A percentile compares a stretch with the other conserved stretches of the same genome.
phyloP scores from a whole-genome alignment of 2,329 filamentous ascomycete species.

The Botrytis byssoidea region DNA sequence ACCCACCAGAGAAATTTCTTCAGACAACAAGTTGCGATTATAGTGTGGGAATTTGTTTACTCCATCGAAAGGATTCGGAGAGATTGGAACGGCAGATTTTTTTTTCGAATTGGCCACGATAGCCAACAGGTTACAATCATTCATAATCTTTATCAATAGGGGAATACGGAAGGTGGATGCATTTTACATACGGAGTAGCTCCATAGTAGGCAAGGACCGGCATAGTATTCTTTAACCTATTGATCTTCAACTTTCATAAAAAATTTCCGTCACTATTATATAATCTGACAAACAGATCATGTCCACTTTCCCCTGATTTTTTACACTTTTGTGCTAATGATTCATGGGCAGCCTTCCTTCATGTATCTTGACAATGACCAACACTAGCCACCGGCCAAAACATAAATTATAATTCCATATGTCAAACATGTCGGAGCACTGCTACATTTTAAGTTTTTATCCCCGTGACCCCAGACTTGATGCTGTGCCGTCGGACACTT shows the following conservation, averaged over 20 bases:
- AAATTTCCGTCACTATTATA: background rate
- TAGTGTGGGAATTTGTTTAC: background rate
- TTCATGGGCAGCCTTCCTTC: background rate
- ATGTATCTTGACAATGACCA: background rate
- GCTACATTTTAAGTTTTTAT: background rate
- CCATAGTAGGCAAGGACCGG: background rate
- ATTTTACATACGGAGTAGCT: background rate
- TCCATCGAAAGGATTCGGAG: background rate
- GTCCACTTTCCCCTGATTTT: background rate
- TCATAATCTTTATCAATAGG: background rate
- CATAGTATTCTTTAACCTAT: background rate
- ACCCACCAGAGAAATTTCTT: background rate
- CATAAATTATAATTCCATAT: background rate
- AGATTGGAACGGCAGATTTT: background rate
- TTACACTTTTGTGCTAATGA: background rate
- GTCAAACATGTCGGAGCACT: background rate
- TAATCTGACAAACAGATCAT: background rate
- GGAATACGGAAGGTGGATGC: background rate
- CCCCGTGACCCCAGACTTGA: background rate
- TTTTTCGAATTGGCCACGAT: background rate
- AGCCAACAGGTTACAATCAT: background rate
- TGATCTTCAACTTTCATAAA: conserved; percentile 1
- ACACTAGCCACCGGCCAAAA: background rate
- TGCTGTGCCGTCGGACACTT: background rate
- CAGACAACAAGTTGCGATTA: background rate